Evolutionary conservation across 768 basidiomycete species (phyloP), one percentile per base, ranked within the genome.

Genomic region (Terana coerulea): DNA sequence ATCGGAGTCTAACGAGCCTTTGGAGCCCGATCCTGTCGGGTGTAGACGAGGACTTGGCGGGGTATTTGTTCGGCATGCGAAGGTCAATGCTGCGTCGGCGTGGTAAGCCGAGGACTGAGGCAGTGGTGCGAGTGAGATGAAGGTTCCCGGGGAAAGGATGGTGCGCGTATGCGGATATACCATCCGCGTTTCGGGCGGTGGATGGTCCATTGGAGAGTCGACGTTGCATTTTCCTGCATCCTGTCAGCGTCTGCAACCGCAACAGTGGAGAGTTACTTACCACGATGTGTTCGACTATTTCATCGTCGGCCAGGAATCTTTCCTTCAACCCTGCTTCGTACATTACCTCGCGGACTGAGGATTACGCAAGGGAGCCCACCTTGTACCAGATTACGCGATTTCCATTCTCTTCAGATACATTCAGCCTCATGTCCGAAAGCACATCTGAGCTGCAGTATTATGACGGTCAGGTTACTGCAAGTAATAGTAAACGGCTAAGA

Each of bases 141-240:
- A 70, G 29, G 66, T 57, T 21, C 48, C 72, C 11, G 79, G 83
- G 87, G 84, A 56, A 90, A 91, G 3, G 74, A 59, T 0, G 90
- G 89, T 2, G 86, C 71, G 30, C 86, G 79, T 22, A 92, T 69
- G 35, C 85, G 85, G 53, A 92, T 81, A 66, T 91, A 92, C 90
- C 90, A 92, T 39, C 90, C 90, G 25, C 85, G 80, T 51, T 82
- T 80, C 1, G 90, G 90, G 5, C 83, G 79, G 63, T 91, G 90
- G 24, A 91, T 80, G 9, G 79, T 79, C 90, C 90, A 92, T 49
- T 78, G 75, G 2, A 88, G 64, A 0, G 76, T 75, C 21, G 77
- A 80, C 3, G 78, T 82, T n/a, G 79, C 74, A 34, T 85, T 86
- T 51, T 91, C 85, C 86, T 86, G 53, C 29, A 28, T 10, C 17